Evolutionary conservation across 148 eudicot species (phyloP).

Genomic region (Beta vulgaris): DNA sequence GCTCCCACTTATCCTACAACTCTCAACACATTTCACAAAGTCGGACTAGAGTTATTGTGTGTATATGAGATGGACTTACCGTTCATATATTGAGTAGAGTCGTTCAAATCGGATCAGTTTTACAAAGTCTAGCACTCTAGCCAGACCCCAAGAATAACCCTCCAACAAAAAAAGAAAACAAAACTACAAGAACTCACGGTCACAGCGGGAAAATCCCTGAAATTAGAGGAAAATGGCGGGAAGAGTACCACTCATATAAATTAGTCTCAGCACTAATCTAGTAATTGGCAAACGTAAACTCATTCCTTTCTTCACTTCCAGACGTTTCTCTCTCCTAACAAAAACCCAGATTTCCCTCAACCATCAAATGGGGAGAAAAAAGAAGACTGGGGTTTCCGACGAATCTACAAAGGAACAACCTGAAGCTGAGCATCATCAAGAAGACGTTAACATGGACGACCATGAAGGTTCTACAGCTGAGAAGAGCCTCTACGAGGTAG

Average conservation of each 20-base stretch:
- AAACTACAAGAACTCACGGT: too few species aligned
- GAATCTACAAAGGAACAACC: constrained; percentile 30
- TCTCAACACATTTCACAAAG: too few species aligned
- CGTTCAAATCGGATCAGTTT: too few species aligned
- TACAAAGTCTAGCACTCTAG: too few species aligned
- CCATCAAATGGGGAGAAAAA: constrained; percentile 63
- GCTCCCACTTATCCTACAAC: too few species aligned
- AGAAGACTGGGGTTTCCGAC: constrained; percentile 56
- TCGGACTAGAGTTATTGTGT: too few species aligned
- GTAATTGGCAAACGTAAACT: not conserved
- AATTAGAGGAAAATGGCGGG: constrained; percentile 42
- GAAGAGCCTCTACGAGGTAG: constrained; percentile 71
- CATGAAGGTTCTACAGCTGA: constrained; percentile 26
- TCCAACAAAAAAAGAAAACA: too few species aligned
- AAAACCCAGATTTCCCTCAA: not conserved
- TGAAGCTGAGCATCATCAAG: constrained; percentile 26
- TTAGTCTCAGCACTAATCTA: too few species aligned
- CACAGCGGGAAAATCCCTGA: constrained; percentile 32
- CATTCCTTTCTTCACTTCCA: constrained; percentile 11
- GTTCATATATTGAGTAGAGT: too few species aligned
- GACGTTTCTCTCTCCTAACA: constrained; percentile 13
- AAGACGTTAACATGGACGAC: constrained; percentile 25
- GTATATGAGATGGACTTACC: too few species aligned
- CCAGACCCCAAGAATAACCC: too few species aligned
- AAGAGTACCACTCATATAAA: constrained; percentile 15